Conservation (phyloP, 345 rosid species). For the Schrenkiella parvula region DNA sequence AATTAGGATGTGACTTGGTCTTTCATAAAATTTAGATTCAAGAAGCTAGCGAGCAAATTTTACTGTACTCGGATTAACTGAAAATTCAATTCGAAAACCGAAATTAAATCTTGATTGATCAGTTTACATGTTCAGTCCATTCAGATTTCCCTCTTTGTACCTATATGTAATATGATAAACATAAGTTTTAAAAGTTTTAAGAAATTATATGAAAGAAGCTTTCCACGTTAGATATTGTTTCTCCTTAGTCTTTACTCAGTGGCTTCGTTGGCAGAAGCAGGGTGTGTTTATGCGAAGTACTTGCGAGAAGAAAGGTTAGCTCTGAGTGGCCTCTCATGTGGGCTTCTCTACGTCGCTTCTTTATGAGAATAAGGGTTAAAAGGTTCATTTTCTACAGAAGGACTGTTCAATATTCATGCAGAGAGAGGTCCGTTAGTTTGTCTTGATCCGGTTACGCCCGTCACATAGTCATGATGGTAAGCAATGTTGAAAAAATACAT, state of each 20-base stretch:
- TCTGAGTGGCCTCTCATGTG: neutral
- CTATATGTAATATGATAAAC: neutral
- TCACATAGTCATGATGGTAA: too few relatives aligned
- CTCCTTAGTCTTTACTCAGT: too few relatives aligned
- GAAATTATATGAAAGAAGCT: neutral
- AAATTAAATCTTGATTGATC: neutral
- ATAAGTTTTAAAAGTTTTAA: neutral
- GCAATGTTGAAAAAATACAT: too few relatives aligned
- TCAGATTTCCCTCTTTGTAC: neutral
- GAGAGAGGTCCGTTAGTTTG: too few relatives aligned
- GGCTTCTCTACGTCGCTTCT: neutral
- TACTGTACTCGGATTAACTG: neutral
- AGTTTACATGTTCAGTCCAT: neutral
- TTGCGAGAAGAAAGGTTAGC: neutral
- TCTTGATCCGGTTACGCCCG: too few relatives aligned
- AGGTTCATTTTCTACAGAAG: too few relatives aligned
- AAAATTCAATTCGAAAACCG: neutral
- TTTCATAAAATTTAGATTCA: neutral
- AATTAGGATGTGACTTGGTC: conserved; percentile 21
- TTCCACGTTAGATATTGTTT: neutral
- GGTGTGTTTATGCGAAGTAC: neutral
- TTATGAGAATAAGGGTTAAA: too few relatives aligned
- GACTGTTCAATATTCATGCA: too few relatives aligned
- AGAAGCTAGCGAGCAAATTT: neutral
- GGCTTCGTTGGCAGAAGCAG: too few relatives aligned